These are phyloP conservation scores for Lenwebbia sp. DNA, from an alignment of 345 rosid genomes.

Conservation along the genomic window DNA sequence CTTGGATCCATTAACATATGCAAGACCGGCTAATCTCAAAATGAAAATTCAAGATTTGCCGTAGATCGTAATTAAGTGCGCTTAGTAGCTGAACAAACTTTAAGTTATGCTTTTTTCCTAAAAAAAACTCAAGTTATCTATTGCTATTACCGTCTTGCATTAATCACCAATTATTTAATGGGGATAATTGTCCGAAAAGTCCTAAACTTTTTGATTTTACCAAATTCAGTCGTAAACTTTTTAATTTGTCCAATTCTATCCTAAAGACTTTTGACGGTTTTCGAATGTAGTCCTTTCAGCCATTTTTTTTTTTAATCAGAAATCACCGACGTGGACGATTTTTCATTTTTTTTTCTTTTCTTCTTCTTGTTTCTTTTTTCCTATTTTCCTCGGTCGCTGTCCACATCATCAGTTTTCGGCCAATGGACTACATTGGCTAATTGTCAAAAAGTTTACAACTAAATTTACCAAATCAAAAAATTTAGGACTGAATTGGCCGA, in stretches of 20 bases:
- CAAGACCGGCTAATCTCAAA: neutral
- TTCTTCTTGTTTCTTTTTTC: neutral
- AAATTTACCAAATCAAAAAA: neutral
- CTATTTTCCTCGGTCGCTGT: accelerated
- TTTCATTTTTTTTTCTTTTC: neutral
- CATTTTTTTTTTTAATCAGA: too few species aligned
- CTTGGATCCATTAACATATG: neutral
- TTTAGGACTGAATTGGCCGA: accelerated
- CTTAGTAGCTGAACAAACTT: neutral
- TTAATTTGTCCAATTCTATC: too few species aligned
- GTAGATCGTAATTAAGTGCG: too few species aligned
- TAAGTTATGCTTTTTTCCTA: too few species aligned
- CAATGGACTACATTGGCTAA: neutral
- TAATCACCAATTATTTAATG: neutral
- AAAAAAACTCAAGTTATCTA: neutral
- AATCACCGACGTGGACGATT: neutral
- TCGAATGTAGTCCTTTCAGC: neutral
- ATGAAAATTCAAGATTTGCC: neutral
- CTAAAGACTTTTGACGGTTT: neutral
- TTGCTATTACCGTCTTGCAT: neutral
- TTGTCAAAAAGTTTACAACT: neutral
- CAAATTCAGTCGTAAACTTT: too few species aligned
- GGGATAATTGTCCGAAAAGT: too few species aligned
- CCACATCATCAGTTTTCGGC: accelerated
- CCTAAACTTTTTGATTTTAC: too few species aligned